phyloP scores from a whole-genome alignment of 345 rosid genomes.

The Rhodamnia rubescens region DNA sequence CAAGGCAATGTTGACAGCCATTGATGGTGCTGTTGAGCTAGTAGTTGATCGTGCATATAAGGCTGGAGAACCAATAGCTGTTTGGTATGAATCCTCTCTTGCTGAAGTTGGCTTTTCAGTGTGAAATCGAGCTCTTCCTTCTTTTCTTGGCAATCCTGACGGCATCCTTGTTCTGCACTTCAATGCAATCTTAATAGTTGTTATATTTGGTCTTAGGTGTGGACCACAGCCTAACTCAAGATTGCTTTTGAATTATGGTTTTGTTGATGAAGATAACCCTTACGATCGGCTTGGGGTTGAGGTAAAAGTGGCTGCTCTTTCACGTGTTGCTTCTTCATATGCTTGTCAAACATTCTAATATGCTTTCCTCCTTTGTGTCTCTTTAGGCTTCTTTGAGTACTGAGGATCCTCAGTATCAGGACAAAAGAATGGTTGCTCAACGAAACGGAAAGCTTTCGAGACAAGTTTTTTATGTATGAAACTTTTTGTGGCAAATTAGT shows the following conservation, averaged over 20 bases:
- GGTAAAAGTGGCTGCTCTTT: constrained; percentile 26
- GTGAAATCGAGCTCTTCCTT: neutral
- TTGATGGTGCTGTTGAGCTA: constrained; percentile 74
- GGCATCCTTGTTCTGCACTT: neutral
- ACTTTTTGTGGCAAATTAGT: neutral
- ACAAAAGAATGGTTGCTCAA: constrained; percentile 94
- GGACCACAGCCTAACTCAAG: constrained; percentile 95
- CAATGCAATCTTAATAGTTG: neutral
- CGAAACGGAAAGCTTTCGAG: constrained; percentile 76
- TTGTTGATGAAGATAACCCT: constrained; percentile 85
- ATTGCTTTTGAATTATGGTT: constrained; percentile 89
- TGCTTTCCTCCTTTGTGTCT: constrained; percentile 8
- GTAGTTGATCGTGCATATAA: constrained; percentile 81
- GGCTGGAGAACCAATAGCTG: constrained; percentile 86
- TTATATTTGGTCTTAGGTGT: constrained; percentile 46
- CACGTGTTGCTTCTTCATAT: neutral
- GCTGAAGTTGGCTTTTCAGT: neutral
- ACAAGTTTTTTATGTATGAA: constrained; percentile 63
- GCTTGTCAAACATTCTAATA: neutral
- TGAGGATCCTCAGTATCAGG: constrained; percentile 95
- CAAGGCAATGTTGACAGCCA: constrained; percentile 86
- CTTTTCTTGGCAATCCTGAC: neutral
- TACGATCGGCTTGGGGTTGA: constrained; percentile 66
- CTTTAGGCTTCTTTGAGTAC: constrained; percentile 82
- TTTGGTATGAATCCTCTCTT: constrained; percentile 41